A percentile compares a stretch with the other conserved stretches of the same genome.
Conservation (phyloP, 192 early-diverging fungal genomes). For the Coemansia sp. region DNA sequence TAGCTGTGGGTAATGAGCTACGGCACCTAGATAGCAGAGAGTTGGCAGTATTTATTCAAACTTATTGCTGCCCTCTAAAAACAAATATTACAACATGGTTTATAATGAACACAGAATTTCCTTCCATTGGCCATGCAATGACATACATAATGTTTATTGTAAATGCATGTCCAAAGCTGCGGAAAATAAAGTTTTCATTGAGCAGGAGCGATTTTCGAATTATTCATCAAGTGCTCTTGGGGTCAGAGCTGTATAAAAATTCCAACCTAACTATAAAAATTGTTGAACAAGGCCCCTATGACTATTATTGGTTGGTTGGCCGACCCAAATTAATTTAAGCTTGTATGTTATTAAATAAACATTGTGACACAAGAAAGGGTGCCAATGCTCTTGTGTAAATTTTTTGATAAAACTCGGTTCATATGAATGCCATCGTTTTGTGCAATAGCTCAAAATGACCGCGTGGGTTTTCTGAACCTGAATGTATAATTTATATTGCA, state of each 20-base stretch:
- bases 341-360: too few relatives aligned
- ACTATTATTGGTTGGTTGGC: too few relatives aligned
- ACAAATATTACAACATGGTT: not conserved
- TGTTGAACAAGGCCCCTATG: too few relatives aligned
- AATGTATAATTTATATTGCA: too few relatives aligned
- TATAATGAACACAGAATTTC: not conserved
- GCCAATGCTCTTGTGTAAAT: too few relatives aligned
- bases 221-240: not conserved
- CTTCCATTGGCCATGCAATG: not conserved
- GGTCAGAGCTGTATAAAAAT: not conserved
- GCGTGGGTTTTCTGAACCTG: too few relatives aligned
- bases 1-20: not conserved
- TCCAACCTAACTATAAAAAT: not conserved
- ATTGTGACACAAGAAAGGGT: too few relatives aligned
- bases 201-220: not conserved
- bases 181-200: not conserved
- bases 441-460: too few relatives aligned
- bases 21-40: not conserved
- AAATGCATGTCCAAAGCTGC: not conserved
- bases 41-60: not conserved
- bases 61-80: not conserved
- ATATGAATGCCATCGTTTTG: too few relatives aligned
- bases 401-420: too few relatives aligned
- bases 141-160: not conserved
- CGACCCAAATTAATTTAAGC: not conserved